Base-by-base conservation (phyloP, 2,329 filamentous ascomycete species). In the Trichoderma breve region DNA sequence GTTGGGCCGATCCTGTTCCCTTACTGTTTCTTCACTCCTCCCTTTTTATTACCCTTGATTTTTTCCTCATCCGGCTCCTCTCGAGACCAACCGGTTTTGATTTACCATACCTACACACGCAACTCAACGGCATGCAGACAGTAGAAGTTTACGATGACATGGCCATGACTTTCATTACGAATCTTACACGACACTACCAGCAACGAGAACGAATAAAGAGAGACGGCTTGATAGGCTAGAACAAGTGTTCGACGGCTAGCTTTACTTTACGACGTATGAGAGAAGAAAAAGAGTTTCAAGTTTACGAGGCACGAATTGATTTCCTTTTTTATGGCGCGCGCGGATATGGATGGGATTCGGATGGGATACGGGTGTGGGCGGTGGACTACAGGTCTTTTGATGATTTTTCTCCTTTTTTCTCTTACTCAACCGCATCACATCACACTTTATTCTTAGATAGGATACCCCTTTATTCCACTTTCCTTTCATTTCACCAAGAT, bases 391-490 rank as follows among this genome's bases (percentile, higher is more conserved):
- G 15, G 65, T 74, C 76, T 74, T 71, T 71, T 73, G 73, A 76
- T 78, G 76, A 76, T 75, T 79, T 18, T 79, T 28, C 26, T 30
- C 14, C n/a, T 24, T 51, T 47, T n/a, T n/a, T n/a, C 39, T 43
- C 39, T 47, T 70, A n/a, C 26, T 58, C n/a, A 53, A 53, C 5
- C 47, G 14, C 30, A 43, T 28, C 6, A 36, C 57, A 15, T 28
- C 43, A 43, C 34, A 55, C 32, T 34, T 32, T n/a, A 24, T 51
- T 77, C 74, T 71, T 82, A 81, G 79, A 81, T 79, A 78, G 81
- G 81, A 84, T 84, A 84, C 82, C 83, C 76, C 74, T 32, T 74
- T 77, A 34, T 60, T n/a, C 28, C 36, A 21, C 53, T 36, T 60
- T 15, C 39, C 6, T 21, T 64, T 53, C 14, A 21, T 53, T 53